Base-by-base conservation (phyloP, 2,329 filamentous ascomycete species). In the Verruconis gallopava region DNA sequence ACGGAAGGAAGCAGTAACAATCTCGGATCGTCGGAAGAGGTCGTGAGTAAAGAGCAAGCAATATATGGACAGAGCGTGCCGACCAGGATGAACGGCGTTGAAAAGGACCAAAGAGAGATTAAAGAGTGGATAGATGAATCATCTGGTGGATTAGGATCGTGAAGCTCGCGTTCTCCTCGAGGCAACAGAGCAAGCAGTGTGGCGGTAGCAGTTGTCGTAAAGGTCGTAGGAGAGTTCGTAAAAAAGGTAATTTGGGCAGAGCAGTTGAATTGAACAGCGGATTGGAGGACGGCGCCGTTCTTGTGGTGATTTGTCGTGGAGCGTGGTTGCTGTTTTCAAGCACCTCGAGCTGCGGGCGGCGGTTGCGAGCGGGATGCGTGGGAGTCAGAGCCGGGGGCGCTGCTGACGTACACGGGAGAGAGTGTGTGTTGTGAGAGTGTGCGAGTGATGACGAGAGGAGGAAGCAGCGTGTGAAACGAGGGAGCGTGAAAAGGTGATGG, bases 271-370 rank as follows among this genome's bases (percentile, higher is more conserved):
- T n/a, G n/a, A n/a, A n/a, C n/a, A n/a, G n/a, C n/a, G n/a, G n/a
- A n/a, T n/a, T n/a, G n/a, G 49, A 48, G 38, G 46, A 44, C 46
- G 49, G 38, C 21, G 4, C 19, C 41, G 40, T 52, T 44, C 51
- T 47, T 44, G 19, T 46, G 45, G 44, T 30, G 32, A 43, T 30
- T 30, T 30, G 25, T 30, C n/a, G n/a, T 49, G 48, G 49, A 52
- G 55, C 52, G 52, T 56, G 48, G 43, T 50, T 49, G 45, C 45
- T 44, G 37, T 19, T 20, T 46, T 46, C 46, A 49, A 21, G 45
- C 51, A 50, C 51, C 52, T 48, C 45, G 40, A 44, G n/a, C 47
- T 43, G 42, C 44, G 35, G 15, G 43, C 19, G 44, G 17, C 17
- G 21, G 42, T 46, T 22, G 25, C 46, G 45, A 46, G 46, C 46